These are phyloP conservation scores for Trichoderma sp. DNA, from an alignment of 2,329 filamentous ascomycete genomes.

Conservation along the genomic window DNA sequence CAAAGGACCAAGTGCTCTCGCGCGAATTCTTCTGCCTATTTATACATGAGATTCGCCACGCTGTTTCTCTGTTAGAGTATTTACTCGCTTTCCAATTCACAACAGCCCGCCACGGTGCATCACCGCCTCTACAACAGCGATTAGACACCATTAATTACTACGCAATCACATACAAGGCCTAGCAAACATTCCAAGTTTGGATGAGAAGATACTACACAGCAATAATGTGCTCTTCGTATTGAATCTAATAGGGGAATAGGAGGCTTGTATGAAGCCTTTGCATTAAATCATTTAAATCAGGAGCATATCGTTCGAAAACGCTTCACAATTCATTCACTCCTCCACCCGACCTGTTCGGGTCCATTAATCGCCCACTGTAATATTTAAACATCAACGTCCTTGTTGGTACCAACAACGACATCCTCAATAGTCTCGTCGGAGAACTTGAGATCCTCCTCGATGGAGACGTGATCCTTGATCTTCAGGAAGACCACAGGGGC, in stretches of 20 bases:
- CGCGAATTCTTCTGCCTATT: neutral
- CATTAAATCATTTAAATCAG: conserved; percentile 20
- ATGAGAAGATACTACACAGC: neutral
- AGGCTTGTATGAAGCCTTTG: conserved; percentile 6
- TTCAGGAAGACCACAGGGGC: conserved; percentile 76
- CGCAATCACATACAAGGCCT: neutral
- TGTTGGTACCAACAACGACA: conserved; percentile 49
- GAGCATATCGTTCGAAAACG: conserved; percentile 4
- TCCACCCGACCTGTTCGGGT: neutral
- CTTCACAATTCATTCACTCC: conserved; percentile 2
- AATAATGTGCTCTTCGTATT: neutral
- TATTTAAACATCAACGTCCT: conserved; percentile 26
- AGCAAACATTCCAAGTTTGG: neutral
- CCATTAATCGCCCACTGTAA: neutral
- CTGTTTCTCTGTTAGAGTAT: neutral
- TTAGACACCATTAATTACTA: neutral
- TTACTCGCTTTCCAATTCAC: neutral
- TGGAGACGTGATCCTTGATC: conserved; percentile 76
- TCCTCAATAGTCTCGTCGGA: conserved; percentile 73
- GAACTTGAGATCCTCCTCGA: conserved; percentile 82
- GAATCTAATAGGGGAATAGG: conserved; percentile 13
- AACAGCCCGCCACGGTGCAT: neutral
- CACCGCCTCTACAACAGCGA: neutral
- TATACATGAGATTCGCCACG: neutral
- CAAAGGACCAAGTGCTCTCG: neutral